These are phyloP conservation scores for Clathrospora elynae DNA, from an alignment of 2,329 filamentous ascomycete genomes.

Conservation along the genomic window DNA sequence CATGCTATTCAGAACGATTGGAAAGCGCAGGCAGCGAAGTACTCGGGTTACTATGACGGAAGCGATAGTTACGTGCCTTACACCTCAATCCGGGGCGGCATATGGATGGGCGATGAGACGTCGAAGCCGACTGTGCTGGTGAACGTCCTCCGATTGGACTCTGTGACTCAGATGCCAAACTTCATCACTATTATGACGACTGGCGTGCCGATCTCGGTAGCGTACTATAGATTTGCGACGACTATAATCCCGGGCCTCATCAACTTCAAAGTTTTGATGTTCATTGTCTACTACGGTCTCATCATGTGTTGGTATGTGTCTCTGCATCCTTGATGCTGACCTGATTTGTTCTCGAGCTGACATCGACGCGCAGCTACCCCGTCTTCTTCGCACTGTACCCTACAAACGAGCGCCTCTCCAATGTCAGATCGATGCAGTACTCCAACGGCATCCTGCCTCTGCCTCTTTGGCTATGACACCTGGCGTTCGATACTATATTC, in stretches of 20 bases:
- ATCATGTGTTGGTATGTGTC: conserved; percentile 66
- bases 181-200: conserved; percentile 24
- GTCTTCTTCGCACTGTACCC: conserved; percentile 87
- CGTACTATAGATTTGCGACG: conserved; percentile 23
- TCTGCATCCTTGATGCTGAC: too few species aligned
- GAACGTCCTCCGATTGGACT: conserved; percentile 51
- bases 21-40: conserved; percentile 58
- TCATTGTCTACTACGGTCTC: conserved; percentile 69
- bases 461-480: conserved; percentile 82
- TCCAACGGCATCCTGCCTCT: conserved; percentile 83
- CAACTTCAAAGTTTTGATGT: conserved; percentile 56
- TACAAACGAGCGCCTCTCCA: conserved; percentile 75
- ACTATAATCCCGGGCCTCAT: conserved; percentile 19
- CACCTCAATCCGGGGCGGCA: conserved; percentile 49
- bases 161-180: conserved; percentile 19
- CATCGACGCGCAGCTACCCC: too few species aligned
- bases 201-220: conserved; percentile 26
- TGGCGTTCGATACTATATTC: conserved; percentile 76
- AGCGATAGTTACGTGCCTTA: conserved; percentile 44
- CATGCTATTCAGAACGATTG: conserved; percentile 61
- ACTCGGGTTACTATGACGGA: not conserved
- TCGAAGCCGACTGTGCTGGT: conserved; percentile 22
- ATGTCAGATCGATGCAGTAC: conserved; percentile 82
- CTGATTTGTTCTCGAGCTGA: too few species aligned
- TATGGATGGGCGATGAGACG: conserved; percentile 27